Base-by-base conservation (phyloP, 345 rosid genomes). In the Pistacia vera region DNA sequence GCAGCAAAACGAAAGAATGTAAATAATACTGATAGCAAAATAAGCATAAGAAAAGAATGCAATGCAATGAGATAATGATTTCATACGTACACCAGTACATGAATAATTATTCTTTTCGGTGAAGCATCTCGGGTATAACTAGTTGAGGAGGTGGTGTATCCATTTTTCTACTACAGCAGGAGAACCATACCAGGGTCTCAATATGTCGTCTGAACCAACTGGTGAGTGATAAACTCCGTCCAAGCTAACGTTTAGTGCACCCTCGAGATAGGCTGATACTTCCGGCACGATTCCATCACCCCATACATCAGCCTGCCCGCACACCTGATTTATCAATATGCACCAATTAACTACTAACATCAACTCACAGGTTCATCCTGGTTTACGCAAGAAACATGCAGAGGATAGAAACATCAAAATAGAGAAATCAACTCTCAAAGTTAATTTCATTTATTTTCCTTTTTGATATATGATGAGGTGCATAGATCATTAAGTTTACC, bases 211-310 rank as follows among this genome's bases (percentile, higher is more conserved):
- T 5, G 99, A 93, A 35, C 97, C 99, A 25, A 93, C 96, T 0
- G 99, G 99, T 0, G 99, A 95, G 75, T 93, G 98, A 82, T 93
- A 91, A 54, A 95, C 92, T 63, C 94, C 93, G 16, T 92, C 90
- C 64, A 93, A 81, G 86, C 89, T 92, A 60, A 93, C 70, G 72
- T 95, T 93, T 2, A 90, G 86, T 11, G 98, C 97, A 25, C 98
- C 98, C 7, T 90, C 91, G 52, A 93, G 80, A 81, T 95, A 92
- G 4, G 98, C 98, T 20, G 98, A 90, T 71, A 73, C 87, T 83
- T 91, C 98, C 2, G 96, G 99, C 59, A 95, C 99, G 9, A 95
- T 96, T 59, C 99, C 99, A 75, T 93, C 99, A 14, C 99, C 99
- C 99, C 97, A 93, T 17, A 89, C 99, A 73, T 93, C 91, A 75